phyloP scores from a whole-genome alignment of 225 moss, liverwort and hornwort species.

The Sphagnum contortum region DNA sequence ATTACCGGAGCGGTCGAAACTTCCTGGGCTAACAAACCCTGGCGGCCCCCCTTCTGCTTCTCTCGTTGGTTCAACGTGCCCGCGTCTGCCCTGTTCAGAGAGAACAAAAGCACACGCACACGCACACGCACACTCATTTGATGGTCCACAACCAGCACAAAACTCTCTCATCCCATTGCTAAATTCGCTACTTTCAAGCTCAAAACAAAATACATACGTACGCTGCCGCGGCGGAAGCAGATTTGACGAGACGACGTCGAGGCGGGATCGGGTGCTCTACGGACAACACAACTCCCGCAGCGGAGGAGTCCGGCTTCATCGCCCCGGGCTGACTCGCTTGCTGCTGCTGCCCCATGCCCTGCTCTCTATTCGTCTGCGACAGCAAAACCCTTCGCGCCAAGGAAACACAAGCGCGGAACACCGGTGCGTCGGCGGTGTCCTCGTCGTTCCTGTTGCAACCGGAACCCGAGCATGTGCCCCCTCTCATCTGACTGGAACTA shows the following conservation, averaged over 20 bases:
- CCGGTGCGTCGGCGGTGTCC: too few relatives aligned
- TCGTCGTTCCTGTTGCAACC: too few relatives aligned
- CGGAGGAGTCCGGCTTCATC: slow-evolving; percentile 1
- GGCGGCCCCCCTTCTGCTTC: slow-evolving; percentile 47
- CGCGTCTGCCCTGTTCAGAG: slow-evolving; percentile 38
- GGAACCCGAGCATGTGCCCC: too few relatives aligned
- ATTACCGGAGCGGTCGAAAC: slow-evolving; percentile 1
- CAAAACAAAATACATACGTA: slow-evolving; percentile 8
- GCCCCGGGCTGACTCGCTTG: too few relatives aligned
- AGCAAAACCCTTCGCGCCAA: too few relatives aligned
- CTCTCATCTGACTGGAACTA: too few relatives aligned
- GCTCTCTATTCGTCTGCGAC: too few relatives aligned
- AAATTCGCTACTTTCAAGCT: background rate
- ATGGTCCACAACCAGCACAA: background rate
- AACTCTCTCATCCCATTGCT: background rate
- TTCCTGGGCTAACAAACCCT: slow-evolving; percentile 23
- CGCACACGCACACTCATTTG: slow-evolving; percentile 1
- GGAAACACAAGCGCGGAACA: too few relatives aligned
- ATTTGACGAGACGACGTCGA: slow-evolving; percentile 42
- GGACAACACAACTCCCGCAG: slow-evolving; percentile 4
- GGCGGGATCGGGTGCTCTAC: slow-evolving; percentile 29
- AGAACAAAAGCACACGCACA: background rate
- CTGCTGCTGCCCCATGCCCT: too few relatives aligned
- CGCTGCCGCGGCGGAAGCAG: slow-evolving; percentile 14
- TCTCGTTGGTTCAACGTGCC: slow-evolving; percentile 29